Evolutionary conservation across 1,284 basidiomycete species (phyloP), one percentile per base, ranked within the genome.

Genomic region (Boletus mariae): DNA sequence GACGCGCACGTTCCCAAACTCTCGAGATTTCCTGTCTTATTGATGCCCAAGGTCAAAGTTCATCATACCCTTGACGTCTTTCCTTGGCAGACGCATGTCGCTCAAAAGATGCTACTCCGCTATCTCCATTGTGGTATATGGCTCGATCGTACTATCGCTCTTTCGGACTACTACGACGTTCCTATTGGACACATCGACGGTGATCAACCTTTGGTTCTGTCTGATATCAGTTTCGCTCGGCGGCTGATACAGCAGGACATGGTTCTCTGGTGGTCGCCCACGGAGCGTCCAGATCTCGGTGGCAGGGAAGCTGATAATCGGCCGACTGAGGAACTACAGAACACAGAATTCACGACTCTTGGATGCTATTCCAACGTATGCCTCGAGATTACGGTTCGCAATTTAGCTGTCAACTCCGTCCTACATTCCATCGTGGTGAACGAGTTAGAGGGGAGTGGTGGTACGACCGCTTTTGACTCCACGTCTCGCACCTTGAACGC

Each of bases 221-320:
- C 94, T 2, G 97, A 99, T 62, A 80, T 99, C 55, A 91, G 88
- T 60, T 96, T 98, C 66, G 92, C 96, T 0, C 85, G 95, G 25
- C 83, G 91, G 23, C 74, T 99, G 44, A 76, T 85, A 48, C 85
- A 87, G 52, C 91, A 97, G 59, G 97, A 99, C 65, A 87, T 92
- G 69, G 77, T 98, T 2, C 76, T 99, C 1, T 99, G 97, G 97
- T 99, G 97, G 97, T 96, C 96, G 4, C 80, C 88, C 1, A 83
- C 86, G 4, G 85, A 90, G 34, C 80, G 81, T n/a, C 95, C 97
- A 4, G 97, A 99, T 71, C 79, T 99, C 0, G 97, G 97, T 41
- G 97, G 97, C 2, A 81, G 88, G 46, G 94, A 99, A 67, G 84
- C 92, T 47, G 97, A 99, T 68, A 80, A 81, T 41, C 80, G 90